phyloP scores from a whole-genome alignment of 495 filamentous ascomycete species.

The Penicillium maclennaniae region DNA sequence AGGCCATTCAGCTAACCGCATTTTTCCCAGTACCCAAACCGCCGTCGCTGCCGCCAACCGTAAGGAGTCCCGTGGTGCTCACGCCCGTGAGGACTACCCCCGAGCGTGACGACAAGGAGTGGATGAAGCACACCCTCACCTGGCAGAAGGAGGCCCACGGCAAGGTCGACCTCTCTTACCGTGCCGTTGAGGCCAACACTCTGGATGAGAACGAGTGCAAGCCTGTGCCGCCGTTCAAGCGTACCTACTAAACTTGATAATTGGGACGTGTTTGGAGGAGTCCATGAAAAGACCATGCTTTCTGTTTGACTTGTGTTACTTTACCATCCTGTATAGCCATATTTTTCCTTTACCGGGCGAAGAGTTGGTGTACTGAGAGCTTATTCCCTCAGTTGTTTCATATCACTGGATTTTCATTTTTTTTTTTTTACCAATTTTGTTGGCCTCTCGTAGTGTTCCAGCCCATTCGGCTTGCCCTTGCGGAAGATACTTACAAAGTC shows the following conservation, averaged over 20 bases:
- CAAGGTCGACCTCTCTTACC: conserved; percentile 71
- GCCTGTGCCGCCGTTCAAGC: conserved; percentile 82
- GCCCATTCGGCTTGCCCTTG: background rate
- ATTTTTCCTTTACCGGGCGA: conserved; percentile 38
- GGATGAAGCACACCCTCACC: conserved; percentile 98
- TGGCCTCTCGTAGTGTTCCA: conserved; percentile 22
- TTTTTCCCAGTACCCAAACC: conserved; percentile 64
- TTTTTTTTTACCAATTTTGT: conserved; percentile 21
- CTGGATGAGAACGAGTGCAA: conserved; percentile 89
- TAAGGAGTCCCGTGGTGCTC: conserved; percentile 91
- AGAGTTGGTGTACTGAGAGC: conserved; percentile 44
- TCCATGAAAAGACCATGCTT: conserved; percentile 40
- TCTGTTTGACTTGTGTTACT: conserved; percentile 37
- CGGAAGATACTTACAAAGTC: background rate
- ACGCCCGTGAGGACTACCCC: conserved; percentile 95
- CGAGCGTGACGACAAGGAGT: conserved; percentile 85
- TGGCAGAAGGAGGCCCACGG: conserved; percentile 89
- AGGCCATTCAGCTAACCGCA: background rate
- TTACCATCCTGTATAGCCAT: conserved; percentile 48
- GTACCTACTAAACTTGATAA: conserved; percentile 59
- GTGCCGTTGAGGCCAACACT: conserved; percentile 70
- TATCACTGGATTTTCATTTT: conserved; percentile 33
- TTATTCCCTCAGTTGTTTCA: conserved; percentile 34
- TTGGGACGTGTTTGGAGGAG: conserved; percentile 17
- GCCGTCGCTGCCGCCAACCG: conserved; percentile 79